Base-by-base conservation (phyloP, 1,284 basidiomycete genomes). In the Puccinia triticina region DNA sequence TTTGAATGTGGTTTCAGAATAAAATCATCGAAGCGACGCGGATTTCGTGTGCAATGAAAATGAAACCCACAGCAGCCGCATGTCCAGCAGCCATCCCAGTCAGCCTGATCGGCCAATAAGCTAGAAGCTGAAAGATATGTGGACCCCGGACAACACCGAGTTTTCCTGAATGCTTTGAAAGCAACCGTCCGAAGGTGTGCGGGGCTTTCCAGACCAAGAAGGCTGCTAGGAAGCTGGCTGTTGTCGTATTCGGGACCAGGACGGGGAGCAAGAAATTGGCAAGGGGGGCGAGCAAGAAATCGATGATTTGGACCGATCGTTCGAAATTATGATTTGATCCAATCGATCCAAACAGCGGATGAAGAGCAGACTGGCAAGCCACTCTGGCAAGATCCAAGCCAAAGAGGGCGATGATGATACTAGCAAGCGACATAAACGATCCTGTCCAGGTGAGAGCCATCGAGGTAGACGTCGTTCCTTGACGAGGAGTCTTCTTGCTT, bases 21-120 rank as follows among this genome's bases (percentile, higher is more conserved):
- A 37, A 37, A 37, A 67, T 37, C 34, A 48, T 34, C 4, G 29
- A 59, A 76, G 37, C 11, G 59, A 43, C 66, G 66, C 66, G 66
- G 26, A 23, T 26, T 46, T 23, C 10, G 40, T 66, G 57, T 21
- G 37, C 16, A 66, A 59, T 4, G 23, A 40, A 50, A 48, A 59
- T 4, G 26, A 40, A 37, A 78, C 77, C 53, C 37, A 78, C 77
- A 53, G 61, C 34, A 50, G 32, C 43, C 37, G 77, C 48, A 4
- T 66, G 66, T 21, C 23, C 37, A 23, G 64, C 61, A 5, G 66
- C 18, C 59, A 78, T 67, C n/a, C 61, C 77, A 29, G 61, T 53
- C 21, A 67, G 23, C 23, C 77, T 78, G 77, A 78, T 66, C 18
- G 77, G 77, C 77, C 77, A 78, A 46, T 78, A 78, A 32, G 64